These are phyloP conservation scores for Lanmaoa rubissima DNA, from an alignment of 768 basidiomycete genomes.

Conservation along the genomic window DNA sequence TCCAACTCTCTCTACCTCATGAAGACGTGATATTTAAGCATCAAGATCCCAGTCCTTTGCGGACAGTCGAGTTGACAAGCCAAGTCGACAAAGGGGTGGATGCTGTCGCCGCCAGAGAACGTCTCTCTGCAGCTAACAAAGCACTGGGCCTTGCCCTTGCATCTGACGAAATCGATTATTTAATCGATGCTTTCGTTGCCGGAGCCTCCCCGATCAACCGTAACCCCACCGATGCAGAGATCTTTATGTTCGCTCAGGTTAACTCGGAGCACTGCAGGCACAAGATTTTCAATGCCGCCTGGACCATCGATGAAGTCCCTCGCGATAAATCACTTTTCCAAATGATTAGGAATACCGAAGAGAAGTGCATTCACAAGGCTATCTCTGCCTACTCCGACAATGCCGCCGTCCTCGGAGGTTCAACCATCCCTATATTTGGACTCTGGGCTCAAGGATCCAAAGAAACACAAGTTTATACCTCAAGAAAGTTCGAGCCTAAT, in stretches of 20 bases:
- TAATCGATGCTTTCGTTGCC: slow-evolving; percentile 84
- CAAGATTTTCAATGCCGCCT: slow-evolving; percentile 98
- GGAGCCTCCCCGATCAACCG: slow-evolving; percentile 64
- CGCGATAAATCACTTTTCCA: slow-evolving; percentile 80
- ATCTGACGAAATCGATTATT: slow-evolving; percentile 86
- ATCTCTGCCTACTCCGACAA: slow-evolving; percentile 98
- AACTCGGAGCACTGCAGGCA: slow-evolving; percentile 99
- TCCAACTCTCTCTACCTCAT: slow-evolving; percentile 57
- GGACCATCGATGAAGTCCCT: slow-evolving; percentile 77
- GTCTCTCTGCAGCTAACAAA: slow-evolving; percentile 74
- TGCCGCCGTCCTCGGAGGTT: slow-evolving; percentile 87
- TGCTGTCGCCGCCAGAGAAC: slow-evolving; percentile 49
- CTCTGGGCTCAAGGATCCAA: slow-evolving; percentile 35
- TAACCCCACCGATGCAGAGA: slow-evolving; percentile 93
- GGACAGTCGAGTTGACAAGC: slow-evolving; percentile 60
- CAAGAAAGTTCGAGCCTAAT: slow-evolving; percentile 61
- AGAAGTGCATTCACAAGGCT: slow-evolving; percentile 68
- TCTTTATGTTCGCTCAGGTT: slow-evolving; percentile 99
- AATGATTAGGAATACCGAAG: slow-evolving; percentile 97
- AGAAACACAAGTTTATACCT: slow-evolving; percentile 48
- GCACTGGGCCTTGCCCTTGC: slow-evolving; percentile 89
- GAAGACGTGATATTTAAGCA: slow-evolving; percentile 59
- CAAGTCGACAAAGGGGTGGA: slow-evolving; percentile 23
- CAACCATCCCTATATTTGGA: slow-evolving; percentile 68
- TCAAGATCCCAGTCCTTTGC: slow-evolving; percentile 62